Evolutionary conservation across 2,329 filamentous ascomycete genomes (phyloP).

Genomic region (Neopestalotiopsis sp.): DNA sequence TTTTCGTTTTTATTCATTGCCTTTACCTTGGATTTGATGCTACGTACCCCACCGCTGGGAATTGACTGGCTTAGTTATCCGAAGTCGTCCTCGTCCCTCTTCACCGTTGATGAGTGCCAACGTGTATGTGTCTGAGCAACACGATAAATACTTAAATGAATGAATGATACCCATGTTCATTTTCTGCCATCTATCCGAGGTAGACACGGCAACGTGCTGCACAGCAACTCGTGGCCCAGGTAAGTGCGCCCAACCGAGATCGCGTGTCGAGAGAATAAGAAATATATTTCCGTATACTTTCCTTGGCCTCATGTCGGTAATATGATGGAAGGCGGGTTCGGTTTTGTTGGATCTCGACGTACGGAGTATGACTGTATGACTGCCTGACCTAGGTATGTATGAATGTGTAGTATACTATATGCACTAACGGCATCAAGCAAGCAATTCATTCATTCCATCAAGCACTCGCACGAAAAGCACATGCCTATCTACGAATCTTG

Average conservation of each 20-base stretch:
- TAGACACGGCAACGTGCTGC: constrained; percentile 17
- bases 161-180: not conserved
- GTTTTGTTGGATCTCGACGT: not conserved
- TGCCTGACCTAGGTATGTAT: not conserved
- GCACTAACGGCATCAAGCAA: not conserved
- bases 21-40: not conserved
- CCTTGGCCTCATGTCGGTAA: not conserved
- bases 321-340: not conserved
- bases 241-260: constrained; percentile 3
- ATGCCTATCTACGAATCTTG: not conserved
- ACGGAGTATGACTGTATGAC: not conserved
- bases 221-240: not conserved
- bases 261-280: not conserved
- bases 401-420: not conserved
- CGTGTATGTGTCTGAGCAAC: constrained; percentile 29
- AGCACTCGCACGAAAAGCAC: not conserved
- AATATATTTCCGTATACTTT: not conserved
- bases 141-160: constrained; percentile 10
- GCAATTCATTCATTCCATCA: not conserved
- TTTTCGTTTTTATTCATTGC: not conserved
- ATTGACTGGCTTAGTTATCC: not conserved
- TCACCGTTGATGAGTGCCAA: constrained; percentile 32
- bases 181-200: not conserved
- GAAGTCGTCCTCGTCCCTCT: constrained; percentile 17
- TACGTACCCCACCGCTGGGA: not conserved